A percentile compares a stretch with the other conserved stretches of the same genome.
Evolutionary conservation across 345 rosid species (phyloP).

Genomic region (Eucalyptus guilfoylei): DNA sequence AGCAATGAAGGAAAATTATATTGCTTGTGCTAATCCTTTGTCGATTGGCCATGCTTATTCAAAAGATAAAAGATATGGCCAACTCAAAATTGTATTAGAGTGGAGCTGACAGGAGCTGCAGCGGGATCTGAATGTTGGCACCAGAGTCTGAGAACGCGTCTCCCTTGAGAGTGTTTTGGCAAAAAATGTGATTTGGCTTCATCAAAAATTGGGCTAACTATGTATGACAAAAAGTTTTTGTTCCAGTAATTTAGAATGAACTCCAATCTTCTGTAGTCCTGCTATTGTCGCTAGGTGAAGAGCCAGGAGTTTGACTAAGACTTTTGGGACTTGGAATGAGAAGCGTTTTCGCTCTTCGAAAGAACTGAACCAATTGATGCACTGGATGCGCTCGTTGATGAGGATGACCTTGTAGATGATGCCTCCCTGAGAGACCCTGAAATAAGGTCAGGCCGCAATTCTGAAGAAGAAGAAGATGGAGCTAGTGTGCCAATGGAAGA

Average conservation of each 20-base stretch:
- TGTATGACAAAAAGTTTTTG: not conserved
- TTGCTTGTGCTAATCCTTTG: not conserved
- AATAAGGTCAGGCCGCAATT: slow-evolving; percentile 45
- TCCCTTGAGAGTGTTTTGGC: not conserved
- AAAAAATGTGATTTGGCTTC: not conserved
- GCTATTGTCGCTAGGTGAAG: not conserved
- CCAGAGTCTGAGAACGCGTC: not conserved
- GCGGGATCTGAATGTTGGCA: not conserved
- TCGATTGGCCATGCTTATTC: not conserved
- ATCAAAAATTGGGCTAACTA: not conserved
- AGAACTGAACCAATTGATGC: not conserved
- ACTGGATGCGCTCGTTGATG: not conserved
- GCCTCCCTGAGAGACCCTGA: slow-evolving; percentile 24
- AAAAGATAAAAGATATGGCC: not conserved
- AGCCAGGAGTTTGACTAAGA: not conserved
- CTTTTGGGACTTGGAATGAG: not conserved
- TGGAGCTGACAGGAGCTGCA: not conserved
- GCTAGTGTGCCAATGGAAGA: slow-evolving; percentile 55
- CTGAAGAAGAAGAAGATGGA: slow-evolving; percentile 68
- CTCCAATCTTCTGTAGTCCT: not conserved
- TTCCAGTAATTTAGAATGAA: not conserved
- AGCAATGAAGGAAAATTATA: slow-evolving; percentile 10
- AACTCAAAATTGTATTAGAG: not conserved
- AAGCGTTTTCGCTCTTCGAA: not conserved
- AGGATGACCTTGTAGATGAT: not conserved